Evolutionary conservation across 768 basidiomycete genomes (phyloP).

Genomic region (Thelephora ganbajun): DNA sequence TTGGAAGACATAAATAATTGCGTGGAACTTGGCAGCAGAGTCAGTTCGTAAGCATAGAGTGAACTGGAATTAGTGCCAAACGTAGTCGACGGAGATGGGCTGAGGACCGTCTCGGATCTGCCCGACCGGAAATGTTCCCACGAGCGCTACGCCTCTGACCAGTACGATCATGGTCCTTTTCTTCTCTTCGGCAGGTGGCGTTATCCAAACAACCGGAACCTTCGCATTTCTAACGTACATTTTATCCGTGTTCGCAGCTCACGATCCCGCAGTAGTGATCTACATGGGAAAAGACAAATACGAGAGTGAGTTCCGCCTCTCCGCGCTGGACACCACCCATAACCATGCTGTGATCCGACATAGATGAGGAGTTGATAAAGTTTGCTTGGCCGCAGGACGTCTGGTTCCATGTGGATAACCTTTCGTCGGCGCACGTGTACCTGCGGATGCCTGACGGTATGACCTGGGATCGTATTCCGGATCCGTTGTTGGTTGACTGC

Average conservation of each 20-base stretch:
- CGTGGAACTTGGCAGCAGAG: background rate
- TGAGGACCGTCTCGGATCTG: too few species aligned
- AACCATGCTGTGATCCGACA: background rate
- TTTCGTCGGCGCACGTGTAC: conserved; percentile 95
- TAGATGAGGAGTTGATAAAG: conserved; percentile 92
- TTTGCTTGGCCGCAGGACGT: conserved; percentile 83
- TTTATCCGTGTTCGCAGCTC: conserved; percentile 24
- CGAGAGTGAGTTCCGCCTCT: conserved; percentile 46
- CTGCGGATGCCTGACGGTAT: conserved; percentile 77
- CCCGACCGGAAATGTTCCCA: too few species aligned
- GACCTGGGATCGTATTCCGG: conserved; percentile 81
- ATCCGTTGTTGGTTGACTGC: conserved; percentile 65
- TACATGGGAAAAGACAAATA: conserved; percentile 98
- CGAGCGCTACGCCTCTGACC: too few species aligned
- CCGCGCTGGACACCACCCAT: background rate
- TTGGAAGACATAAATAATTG: background rate
- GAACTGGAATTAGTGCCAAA: too few species aligned
- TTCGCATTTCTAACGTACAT: background rate
- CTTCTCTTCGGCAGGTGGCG: conserved; percentile 39
- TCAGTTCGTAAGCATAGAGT: background rate
- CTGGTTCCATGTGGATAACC: conserved; percentile 97
- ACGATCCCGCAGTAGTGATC: conserved; percentile 50
- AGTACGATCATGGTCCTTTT: conserved; percentile 32
- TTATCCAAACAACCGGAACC: background rate
- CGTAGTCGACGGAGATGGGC: too few species aligned